Conservation (phyloP, 83 land plant genomes). For the Picea abies region DNA sequence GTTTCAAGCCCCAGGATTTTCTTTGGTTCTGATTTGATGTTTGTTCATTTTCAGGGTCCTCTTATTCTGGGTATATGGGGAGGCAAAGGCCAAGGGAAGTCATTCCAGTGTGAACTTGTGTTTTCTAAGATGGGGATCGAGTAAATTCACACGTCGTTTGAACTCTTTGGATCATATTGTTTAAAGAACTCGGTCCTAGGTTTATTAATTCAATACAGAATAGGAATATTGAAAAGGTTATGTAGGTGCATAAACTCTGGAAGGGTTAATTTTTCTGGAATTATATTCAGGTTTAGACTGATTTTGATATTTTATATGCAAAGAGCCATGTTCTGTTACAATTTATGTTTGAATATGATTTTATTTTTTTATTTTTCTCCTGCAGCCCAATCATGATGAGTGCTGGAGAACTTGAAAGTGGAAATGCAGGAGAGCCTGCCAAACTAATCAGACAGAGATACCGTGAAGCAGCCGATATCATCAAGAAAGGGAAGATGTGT, state of each 20-base stretch:
- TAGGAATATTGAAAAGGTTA: background rate
- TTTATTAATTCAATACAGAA: background rate
- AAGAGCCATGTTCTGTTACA: background rate
- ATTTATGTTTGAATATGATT: background rate
- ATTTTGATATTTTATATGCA: background rate
- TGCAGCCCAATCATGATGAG: constrained; percentile 75
- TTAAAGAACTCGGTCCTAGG: background rate
- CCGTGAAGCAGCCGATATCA: constrained; percentile 48
- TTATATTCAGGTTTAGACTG: too few relatives aligned
- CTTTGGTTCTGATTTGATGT: too few relatives aligned
- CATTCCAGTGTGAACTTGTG: constrained; percentile 55
- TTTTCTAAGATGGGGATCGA: constrained; percentile 49
- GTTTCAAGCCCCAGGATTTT: background rate
- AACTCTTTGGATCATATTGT: background rate
- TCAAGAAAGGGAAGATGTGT: constrained; percentile 66
- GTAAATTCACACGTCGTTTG: constrained; percentile 23
- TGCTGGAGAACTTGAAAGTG: constrained; percentile 58
- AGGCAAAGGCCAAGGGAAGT: constrained; percentile 61
- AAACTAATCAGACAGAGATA: constrained; percentile 57
- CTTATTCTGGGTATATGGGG: constrained; percentile 80
- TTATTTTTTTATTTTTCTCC: constrained; percentile 30
- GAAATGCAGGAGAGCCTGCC: constrained; percentile 61
- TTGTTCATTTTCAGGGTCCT: constrained; percentile 30
- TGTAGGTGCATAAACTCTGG: too few relatives aligned
- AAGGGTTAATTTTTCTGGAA: too few relatives aligned